Percentiles rank a stretch among this genome's conserved stretches.
Conservation (phyloP, 2,329 filamentous ascomycete species). For the Colletotrichum sp. region DNA sequence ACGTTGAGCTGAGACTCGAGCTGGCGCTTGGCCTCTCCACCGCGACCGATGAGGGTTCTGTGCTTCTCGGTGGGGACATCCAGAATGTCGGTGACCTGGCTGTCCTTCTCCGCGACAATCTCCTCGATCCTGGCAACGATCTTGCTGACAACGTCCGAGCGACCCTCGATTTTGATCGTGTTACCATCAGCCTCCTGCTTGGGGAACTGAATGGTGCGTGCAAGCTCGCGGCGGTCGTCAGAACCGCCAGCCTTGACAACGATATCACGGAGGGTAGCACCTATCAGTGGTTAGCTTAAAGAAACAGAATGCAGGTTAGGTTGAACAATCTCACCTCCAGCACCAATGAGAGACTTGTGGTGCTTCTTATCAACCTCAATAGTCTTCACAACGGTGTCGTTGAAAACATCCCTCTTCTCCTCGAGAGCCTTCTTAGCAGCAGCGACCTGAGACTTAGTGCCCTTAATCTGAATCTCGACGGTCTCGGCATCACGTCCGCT, state of each 20-base stretch:
- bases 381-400: constrained; percentile 84
- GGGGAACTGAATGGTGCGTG: constrained; percentile 93
- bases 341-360: constrained; percentile 88
- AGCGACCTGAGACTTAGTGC: constrained; percentile 88
- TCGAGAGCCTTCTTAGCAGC: constrained; percentile 90
- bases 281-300: constrained; percentile 56
- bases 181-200: constrained; percentile 84
- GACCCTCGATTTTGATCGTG: constrained; percentile 87
- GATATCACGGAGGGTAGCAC: constrained; percentile 84
- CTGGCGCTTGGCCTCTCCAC: constrained; percentile 83
- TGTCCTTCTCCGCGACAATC: constrained; percentile 84
- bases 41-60: constrained; percentile 86
- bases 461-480: constrained; percentile 90
- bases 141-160: constrained; percentile 83
- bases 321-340: constrained; percentile 70
- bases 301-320: not conserved
- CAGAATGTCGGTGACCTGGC: constrained; percentile 77
- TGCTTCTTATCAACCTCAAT: constrained; percentile 94
- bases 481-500: constrained; percentile 75
- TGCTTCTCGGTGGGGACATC: constrained; percentile 93
- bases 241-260: constrained; percentile 89
- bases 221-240: constrained; percentile 81
- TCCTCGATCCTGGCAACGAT: constrained; percentile 83
- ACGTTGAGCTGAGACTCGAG: constrained; percentile 88
- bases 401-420: constrained; percentile 85